These are phyloP conservation scores for Clarireedia hainanense DNA, from an alignment of 2,329 filamentous ascomycete species.

Conservation along the genomic window DNA sequence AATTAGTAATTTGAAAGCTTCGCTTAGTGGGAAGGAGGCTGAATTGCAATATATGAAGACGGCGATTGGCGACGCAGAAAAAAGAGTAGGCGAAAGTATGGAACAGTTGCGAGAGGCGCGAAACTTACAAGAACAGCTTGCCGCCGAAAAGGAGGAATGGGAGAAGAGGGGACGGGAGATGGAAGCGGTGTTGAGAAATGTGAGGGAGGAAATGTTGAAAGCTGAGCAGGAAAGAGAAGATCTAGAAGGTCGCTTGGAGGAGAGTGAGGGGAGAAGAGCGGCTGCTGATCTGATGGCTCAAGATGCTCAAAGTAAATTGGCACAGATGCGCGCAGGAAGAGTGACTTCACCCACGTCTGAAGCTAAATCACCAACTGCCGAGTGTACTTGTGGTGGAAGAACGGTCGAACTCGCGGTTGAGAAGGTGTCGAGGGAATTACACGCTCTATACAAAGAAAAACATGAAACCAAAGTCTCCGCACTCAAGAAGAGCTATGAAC, in stretches of 20 bases:
- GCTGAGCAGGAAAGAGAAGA: slow-evolving; percentile 76
- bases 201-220: slow-evolving; percentile 73
- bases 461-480: slow-evolving; percentile 94
- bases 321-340: slow-evolving; percentile 59
- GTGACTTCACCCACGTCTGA: slow-evolving; percentile 30
- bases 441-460: slow-evolving; percentile 91
- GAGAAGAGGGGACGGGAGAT: slow-evolving; percentile 80
- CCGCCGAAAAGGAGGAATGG: slow-evolving; percentile 73
- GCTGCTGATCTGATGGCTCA: slow-evolving; percentile 69
- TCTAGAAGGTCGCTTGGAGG: slow-evolving; percentile 66
- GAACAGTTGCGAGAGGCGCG: slow-evolving; percentile 77
- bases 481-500: slow-evolving; percentile 77
- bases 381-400: slow-evolving; percentile 27
- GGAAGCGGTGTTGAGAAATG: slow-evolving; percentile 69
- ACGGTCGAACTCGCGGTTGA: slow-evolving; percentile 83
- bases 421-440: slow-evolving; percentile 88
- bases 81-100: slow-evolving; percentile 77
- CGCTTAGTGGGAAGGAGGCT: slow-evolving; percentile 85
- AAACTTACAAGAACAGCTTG: slow-evolving; percentile 59
- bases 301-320: slow-evolving; percentile 69
- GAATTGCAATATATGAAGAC: slow-evolving; percentile 82
- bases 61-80: slow-evolving; percentile 83
- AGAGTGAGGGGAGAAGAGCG: slow-evolving; percentile 65
- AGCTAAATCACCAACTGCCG: slow-evolving; percentile 22
- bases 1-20: slow-evolving; percentile 89